Percentiles rank a stretch among this genome's conserved stretches.
Conservation (phyloP, 2,329 filamentous ascomycete genomes). For the Hypoxylon sp. region DNA sequence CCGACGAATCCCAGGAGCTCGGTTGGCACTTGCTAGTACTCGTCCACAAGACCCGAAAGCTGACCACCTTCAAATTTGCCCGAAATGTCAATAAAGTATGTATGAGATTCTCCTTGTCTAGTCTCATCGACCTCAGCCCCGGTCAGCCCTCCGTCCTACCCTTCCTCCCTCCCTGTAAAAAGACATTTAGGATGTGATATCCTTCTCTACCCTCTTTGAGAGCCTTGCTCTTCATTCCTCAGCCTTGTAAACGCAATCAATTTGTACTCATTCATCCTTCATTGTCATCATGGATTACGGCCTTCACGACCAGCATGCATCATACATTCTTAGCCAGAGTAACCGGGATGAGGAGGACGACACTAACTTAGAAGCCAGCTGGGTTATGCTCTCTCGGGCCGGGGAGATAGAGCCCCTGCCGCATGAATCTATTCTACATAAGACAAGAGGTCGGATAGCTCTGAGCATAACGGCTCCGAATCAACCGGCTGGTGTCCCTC, state of each 20-base stretch:
- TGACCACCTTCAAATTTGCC: conserved; percentile 53
- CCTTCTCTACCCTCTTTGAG: conserved; percentile 40
- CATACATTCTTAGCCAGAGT: conserved; percentile 59
- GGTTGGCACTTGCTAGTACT: conserved; percentile 50
- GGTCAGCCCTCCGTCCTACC: conserved; percentile 32
- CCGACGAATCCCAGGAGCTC: conserved; percentile 57
- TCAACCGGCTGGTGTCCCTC: conserved; percentile 73
- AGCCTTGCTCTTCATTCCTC: conserved; percentile 45
- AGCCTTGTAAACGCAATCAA: conserved; percentile 38
- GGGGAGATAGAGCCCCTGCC: conserved; percentile 86
- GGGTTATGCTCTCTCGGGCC: conserved; percentile 90
- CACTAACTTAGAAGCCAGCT: conserved; percentile 73
- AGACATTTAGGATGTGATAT: conserved; percentile 48
- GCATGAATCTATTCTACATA: conserved; percentile 85
- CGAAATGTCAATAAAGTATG: conserved; percentile 61
- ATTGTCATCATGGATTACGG: conserved; percentile 55
- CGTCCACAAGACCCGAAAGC: conserved; percentile 51
- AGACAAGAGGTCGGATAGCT: conserved; percentile 82
- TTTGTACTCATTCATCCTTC: conserved; percentile 30
- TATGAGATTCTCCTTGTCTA: conserved; percentile 49
- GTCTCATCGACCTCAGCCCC: conserved; percentile 37
- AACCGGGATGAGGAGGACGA: conserved; percentile 59
- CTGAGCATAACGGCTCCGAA: conserved; percentile 81
- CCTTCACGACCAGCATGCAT: conserved; percentile 62
- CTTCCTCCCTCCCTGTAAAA: conserved; percentile 31